phyloP scores from a whole-genome alignment of 768 basidiomycete genomes.

The Phylloporus arenicola region DNA sequence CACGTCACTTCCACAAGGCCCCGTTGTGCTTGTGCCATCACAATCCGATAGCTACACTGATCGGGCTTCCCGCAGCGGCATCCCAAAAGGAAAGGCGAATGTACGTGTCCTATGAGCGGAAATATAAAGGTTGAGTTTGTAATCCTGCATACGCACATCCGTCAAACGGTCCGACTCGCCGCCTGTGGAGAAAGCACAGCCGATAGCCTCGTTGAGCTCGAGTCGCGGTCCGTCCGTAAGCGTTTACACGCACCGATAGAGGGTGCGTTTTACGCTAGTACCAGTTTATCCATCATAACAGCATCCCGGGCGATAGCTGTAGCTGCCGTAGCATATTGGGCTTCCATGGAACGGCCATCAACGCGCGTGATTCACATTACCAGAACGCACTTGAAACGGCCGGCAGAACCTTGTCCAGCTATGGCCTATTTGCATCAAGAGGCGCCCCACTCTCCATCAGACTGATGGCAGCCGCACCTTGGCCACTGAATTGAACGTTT shows the following conservation, averaged over 20 bases:
- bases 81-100: conserved; percentile 22
- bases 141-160: conserved; percentile 4
- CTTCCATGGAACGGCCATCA: conserved; percentile 25
- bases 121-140: conserved; percentile 20
- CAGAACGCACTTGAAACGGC: conserved; percentile 18
- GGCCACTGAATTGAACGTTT: conserved; percentile 4
- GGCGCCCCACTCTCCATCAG: conserved; percentile 5
- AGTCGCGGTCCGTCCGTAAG: conserved; percentile 7
- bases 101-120: conserved; percentile 10
- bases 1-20: conserved; percentile 16
- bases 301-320: conserved; percentile 23
- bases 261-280: conserved; percentile 12
- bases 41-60: conserved; percentile 19
- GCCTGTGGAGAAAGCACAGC: conserved; percentile 20
- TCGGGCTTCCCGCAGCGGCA: conserved; percentile 20
- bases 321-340: conserved; percentile 11
- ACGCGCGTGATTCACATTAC: conserved; percentile 14
- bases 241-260: conserved; percentile 11
- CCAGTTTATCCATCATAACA: conserved; percentile 21
- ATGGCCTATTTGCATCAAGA: conserved; percentile 11
- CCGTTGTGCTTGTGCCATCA: conserved; percentile 6
- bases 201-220: conserved; percentile 17
- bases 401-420: conserved; percentile 5
- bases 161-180: conserved; percentile 17
- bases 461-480: conserved; percentile 3